Conservation (phyloP, 305 asterid genomes). For the Fraxinus nigra region DNA sequence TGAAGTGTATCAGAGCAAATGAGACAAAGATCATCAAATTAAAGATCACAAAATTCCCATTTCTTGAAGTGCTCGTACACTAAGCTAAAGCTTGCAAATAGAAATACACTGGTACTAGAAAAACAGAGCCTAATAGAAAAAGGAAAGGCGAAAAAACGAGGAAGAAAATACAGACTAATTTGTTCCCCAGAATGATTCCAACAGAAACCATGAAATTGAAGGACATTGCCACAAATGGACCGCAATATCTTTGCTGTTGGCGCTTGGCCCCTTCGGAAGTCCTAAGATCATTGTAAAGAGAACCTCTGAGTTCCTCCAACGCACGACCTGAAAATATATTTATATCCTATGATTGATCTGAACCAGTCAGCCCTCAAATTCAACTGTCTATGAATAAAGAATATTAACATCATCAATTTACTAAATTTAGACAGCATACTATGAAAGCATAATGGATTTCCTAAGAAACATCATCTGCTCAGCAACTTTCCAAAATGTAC, state of each 20-base stretch:
- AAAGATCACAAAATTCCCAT: background rate
- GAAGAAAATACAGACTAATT: slow-evolving; percentile 47
- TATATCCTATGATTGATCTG: background rate
- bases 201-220: slow-evolving; percentile 86
- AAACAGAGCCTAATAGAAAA: background rate
- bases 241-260: slow-evolving; percentile 70
- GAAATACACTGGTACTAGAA: background rate
- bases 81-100: background rate
- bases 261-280: slow-evolving; percentile 85
- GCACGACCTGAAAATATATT: slow-evolving; percentile 49
- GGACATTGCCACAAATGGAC: slow-evolving; percentile 70
- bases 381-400: background rate
- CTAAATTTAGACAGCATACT: background rate
- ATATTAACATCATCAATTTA: background rate
- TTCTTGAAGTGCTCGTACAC: background rate
- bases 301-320: slow-evolving; percentile 76
- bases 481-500: background rate
- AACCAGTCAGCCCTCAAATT: background rate
- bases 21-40: background rate
- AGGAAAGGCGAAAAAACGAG: background rate
- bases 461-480: background rate
- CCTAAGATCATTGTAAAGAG: slow-evolving; percentile 70
- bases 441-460: background rate
- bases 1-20: background rate
- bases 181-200: slow-evolving; percentile 80